These are phyloP conservation scores for Penicillium freii DNA, from an alignment of 2,329 filamentous ascomycete species.

Conservation along the genomic window DNA sequence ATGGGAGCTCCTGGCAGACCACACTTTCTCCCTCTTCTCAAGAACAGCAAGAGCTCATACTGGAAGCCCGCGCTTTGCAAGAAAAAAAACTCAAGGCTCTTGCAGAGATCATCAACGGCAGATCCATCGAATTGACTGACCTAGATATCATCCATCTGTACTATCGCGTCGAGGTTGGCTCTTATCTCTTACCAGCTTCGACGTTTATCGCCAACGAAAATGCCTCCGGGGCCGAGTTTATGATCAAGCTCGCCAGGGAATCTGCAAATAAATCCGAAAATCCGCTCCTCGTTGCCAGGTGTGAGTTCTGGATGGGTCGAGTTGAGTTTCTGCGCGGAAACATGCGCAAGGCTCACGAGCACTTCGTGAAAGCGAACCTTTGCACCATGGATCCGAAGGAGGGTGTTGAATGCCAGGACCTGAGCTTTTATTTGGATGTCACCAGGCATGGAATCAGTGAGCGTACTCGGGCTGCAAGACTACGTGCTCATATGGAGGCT, in stretches of 20 bases:
- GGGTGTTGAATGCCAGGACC: constrained; percentile 19
- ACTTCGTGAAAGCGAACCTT: constrained; percentile 19
- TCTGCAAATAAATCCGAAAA: constrained; percentile 7
- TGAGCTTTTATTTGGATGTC: constrained; percentile 9
- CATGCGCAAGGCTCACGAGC: constrained; percentile 13
- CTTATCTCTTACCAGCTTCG: background rate
- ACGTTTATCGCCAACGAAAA: background rate
- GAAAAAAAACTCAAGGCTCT: background rate
- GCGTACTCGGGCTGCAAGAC: background rate
- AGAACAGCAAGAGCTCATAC: background rate
- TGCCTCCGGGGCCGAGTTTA: constrained; percentile 6
- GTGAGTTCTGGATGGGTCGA: constrained; percentile 30
- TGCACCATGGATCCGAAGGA: constrained; percentile 15
- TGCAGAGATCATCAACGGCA: background rate
- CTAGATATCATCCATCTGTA: background rate
- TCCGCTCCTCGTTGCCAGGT: constrained; percentile 14
- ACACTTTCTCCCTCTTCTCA: background rate
- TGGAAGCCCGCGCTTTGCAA: background rate
- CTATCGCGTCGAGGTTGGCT: background rate
- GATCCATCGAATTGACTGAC: background rate
- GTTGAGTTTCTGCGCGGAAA: constrained; percentile 21
- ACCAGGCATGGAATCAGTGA: constrained; percentile 5
- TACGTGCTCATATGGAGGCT: background rate
- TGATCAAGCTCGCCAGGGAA: constrained; percentile 6
- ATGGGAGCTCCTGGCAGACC: background rate